Conservation (phyloP, 73 alveolate species). For the Paramecium tetraurelia region DNA sequence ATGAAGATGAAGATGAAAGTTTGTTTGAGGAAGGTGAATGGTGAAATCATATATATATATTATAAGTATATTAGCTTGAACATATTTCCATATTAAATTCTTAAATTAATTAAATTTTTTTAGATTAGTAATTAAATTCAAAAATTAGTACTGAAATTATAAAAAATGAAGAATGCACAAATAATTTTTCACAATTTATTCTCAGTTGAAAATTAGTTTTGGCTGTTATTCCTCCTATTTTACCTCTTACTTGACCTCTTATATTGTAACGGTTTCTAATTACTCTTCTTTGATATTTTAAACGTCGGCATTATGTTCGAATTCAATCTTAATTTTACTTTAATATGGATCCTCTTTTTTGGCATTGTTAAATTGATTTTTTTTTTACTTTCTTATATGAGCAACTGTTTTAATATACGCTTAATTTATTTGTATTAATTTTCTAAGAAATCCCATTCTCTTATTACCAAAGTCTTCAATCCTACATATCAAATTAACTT, state of each 20-base stretch:
- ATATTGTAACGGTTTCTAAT: no score
- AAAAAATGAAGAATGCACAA: not conserved
- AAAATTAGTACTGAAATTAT: not conserved
- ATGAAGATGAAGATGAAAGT: slow-evolving; percentile 38
- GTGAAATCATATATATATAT: not conserved
- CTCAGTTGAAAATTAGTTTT: no score
- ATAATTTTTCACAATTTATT: not conserved
- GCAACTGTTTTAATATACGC: not conserved
- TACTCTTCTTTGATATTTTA: not conserved
- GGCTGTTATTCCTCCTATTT: not conserved
- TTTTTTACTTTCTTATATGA: not conserved
- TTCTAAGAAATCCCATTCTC: slow-evolving; percentile 7
- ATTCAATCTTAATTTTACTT: not conserved
- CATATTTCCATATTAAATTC: not conserved
- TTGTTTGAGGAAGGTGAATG: not conserved
- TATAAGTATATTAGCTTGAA: not conserved
- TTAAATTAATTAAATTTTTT: not conserved
- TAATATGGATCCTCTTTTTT: not conserved
- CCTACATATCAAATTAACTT: not conserved
- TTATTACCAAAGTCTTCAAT: not conserved
- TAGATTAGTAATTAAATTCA: not conserved
- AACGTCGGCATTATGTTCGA: not conserved
- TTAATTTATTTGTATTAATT: not conserved
- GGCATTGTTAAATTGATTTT: not conserved
- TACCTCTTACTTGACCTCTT: not conserved